Percentiles rank a stretch among this genome's conserved stretches.
Evolutionary conservation across 306 rosid genomes (phyloP).

Genomic region (Comarum palustre): DNA sequence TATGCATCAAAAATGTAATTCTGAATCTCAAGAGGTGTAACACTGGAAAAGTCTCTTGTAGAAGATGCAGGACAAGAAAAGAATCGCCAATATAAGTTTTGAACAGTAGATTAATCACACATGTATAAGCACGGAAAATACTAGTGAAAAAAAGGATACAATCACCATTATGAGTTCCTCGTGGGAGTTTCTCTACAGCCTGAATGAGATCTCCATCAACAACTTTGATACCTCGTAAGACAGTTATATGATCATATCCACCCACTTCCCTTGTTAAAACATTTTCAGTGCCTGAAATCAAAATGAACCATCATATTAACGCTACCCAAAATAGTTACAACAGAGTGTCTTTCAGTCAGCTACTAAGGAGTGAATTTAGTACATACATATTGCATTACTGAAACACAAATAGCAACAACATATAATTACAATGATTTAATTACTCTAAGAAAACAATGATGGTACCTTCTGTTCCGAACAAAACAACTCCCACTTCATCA

Average conservation of each 20-base stretch:
- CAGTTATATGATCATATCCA: slow-evolving; percentile 80
- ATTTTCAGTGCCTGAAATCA: slow-evolving; percentile 63
- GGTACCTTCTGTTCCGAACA: slow-evolving; percentile 79
- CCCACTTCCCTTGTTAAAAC: slow-evolving; percentile 82
- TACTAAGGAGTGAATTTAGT: not conserved
- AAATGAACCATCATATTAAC: not conserved
- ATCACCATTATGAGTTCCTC: slow-evolving; percentile 72
- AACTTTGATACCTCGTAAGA: slow-evolving; percentile 60
- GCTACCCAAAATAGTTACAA: not conserved
- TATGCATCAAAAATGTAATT: not conserved
- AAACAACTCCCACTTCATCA: slow-evolving; percentile 72
- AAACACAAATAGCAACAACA: not conserved
- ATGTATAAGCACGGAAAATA: not conserved
- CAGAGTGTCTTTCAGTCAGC: not conserved
- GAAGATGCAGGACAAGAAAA: not conserved
- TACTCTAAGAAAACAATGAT: not conserved
- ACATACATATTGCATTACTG: not conserved
- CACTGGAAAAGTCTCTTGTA: not conserved
- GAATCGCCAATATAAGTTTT: not conserved
- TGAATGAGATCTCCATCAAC: slow-evolving; percentile 77
- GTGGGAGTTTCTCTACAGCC: slow-evolving; percentile 61
- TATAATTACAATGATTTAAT: not conserved
- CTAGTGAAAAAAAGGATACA: slow-evolving; percentile 56
- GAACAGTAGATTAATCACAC: not conserved
- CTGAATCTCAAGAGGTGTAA: not conserved